These are phyloP conservation scores for Fusarium lyarnte DNA, from an alignment of 2,329 filamentous ascomycete species.

Conservation along the genomic window DNA sequence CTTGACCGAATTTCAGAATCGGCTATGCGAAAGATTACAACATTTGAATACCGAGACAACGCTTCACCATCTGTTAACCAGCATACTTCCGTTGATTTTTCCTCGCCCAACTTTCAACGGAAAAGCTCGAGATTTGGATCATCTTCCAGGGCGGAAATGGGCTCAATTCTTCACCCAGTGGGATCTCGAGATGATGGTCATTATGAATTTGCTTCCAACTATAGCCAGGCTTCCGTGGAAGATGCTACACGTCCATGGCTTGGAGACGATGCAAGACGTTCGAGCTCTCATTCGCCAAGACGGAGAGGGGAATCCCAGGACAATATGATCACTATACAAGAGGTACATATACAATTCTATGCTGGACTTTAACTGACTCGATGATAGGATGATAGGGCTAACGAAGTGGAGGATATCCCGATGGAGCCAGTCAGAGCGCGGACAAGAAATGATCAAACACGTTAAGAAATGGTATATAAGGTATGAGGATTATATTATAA, in stretches of 20 bases:
- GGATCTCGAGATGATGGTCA: not conserved
- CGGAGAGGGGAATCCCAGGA: not conserved
- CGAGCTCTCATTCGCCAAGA: not conserved
- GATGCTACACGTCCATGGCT: not conserved
- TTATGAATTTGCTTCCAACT: not conserved
- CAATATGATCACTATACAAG: not conserved
- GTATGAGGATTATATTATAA: not conserved
- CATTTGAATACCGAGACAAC: slow-evolving; percentile 6
- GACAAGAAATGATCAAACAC: not conserved
- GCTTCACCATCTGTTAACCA: not conserved
- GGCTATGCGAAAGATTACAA: slow-evolving; percentile 25
- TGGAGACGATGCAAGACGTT: not conserved
- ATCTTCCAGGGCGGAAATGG: not conserved
- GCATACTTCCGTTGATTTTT: not conserved
- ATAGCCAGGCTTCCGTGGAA: not conserved
- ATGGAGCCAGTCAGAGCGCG: not conserved
- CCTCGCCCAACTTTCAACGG: not conserved
- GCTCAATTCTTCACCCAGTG: not conserved
- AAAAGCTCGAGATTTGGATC: not conserved
- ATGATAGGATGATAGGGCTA: not conserved
- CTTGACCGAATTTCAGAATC: slow-evolving; percentile 24
- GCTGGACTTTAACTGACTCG: rapidly evolving
- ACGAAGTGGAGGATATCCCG: not conserved
- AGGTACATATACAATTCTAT: not conserved
- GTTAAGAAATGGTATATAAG: rapidly evolving